Evolutionary conservation across 108 stramenopile genomes (phyloP).

Genomic region (Aureococcus anophagefferens): DNA sequence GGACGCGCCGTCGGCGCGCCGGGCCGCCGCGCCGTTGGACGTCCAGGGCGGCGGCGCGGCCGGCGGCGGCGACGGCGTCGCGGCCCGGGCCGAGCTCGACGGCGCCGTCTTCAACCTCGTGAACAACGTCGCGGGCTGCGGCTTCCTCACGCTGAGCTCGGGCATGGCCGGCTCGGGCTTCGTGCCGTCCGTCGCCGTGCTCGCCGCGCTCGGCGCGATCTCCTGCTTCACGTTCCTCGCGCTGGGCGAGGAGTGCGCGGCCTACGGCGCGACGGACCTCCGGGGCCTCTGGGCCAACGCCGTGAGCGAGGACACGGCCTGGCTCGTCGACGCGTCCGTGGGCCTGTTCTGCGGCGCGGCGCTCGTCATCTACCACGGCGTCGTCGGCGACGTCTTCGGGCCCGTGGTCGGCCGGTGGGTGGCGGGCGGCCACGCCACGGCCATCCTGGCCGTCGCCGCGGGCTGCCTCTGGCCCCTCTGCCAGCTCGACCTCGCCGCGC

Average conservation of each 20-base stretch:
- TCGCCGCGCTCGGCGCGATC: conserved; percentile 22
- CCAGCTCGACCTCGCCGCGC: conserved; percentile 38
- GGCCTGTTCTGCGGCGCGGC: conserved; percentile 33
- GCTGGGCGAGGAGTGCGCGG: conserved; percentile 42
- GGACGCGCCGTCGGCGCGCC: too few species aligned
- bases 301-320: conserved; percentile 31
- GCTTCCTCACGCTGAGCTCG: conserved; percentile 42
- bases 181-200: conserved; percentile 30
- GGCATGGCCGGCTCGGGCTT: conserved; percentile 36
- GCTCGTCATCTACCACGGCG: conserved; percentile 42
- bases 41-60: too few species aligned
- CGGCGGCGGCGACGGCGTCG: too few species aligned
- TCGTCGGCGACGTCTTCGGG: conserved; percentile 48
- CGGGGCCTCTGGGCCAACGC: conserved; percentile 36
- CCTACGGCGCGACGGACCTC: conserved; percentile 18
- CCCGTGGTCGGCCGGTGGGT: background rate
- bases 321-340: conserved; percentile 38
- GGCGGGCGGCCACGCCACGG: conserved; percentile 17
- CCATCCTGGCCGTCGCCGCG: conserved; percentile 28
- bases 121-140: conserved; percentile 57
- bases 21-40: too few species aligned
- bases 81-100: conserved; percentile 16
- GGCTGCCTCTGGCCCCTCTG: conserved; percentile 18
- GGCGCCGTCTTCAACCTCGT: conserved; percentile 52
- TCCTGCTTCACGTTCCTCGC: conserved; percentile 36